A percentile compares a stretch with the other conserved stretches of the same genome.
These are phyloP conservation scores for Chlorella sorokiniana DNA, from an alignment of 139 green algal genomes.

Conservation along the genomic window DNA sequence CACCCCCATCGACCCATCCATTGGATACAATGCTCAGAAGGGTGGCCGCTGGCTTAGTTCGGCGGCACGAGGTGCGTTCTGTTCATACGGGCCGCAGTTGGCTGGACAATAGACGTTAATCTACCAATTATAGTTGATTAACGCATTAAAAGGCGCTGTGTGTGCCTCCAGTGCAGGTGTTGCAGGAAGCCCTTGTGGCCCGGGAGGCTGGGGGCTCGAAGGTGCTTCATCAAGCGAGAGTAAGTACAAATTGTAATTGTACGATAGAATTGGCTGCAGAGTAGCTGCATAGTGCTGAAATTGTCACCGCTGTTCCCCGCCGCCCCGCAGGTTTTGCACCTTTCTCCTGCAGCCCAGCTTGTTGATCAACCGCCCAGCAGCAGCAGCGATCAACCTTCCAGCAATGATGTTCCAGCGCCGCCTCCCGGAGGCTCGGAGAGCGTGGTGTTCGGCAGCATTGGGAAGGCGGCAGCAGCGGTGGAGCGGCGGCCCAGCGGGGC, in stretches of 20 bases:
- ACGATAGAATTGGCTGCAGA: background rate
- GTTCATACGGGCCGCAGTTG: background rate
- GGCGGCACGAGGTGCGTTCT: background rate
- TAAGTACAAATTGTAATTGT: background rate
- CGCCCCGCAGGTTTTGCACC: background rate
- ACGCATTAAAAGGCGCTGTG: no score
- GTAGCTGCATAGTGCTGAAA: background rate
- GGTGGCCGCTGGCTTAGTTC: background rate
- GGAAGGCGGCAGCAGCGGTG: background rate
- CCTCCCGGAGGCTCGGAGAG: background rate
- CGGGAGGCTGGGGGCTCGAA: no score
- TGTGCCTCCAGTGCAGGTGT: no score
- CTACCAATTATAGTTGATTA: no score
- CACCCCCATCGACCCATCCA: background rate
- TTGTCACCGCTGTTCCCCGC: background rate
- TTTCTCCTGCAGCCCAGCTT: background rate
- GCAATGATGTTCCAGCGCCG: background rate
- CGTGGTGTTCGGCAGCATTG: conserved; percentile 13
- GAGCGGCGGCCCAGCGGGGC: background rate
- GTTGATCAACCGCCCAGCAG: conserved; percentile 6
- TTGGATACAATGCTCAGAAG: background rate
- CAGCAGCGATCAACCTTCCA: conserved; percentile 39
- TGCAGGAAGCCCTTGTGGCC: no score
- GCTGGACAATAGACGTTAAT: no score
- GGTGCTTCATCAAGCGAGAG: background rate